Evolutionary conservation across 805 yeast species (phyloP).

Genomic region (Ogataea haglerorum): DNA sequence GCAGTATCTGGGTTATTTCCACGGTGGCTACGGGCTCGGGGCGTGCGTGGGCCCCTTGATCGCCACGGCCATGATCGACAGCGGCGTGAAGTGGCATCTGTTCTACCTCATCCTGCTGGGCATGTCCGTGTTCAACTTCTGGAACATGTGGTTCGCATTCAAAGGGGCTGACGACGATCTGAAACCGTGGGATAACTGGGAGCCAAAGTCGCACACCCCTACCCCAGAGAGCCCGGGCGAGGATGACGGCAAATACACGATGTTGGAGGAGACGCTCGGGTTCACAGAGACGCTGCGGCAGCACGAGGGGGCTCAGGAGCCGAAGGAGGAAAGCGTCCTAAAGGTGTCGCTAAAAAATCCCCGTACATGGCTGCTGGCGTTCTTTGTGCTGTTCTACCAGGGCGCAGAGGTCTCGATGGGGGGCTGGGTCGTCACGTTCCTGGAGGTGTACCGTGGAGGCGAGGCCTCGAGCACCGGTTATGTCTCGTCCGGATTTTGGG

Average conservation of each 20-base stretch:
- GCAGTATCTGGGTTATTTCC: constrained; percentile 56
- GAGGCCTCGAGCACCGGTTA: constrained; percentile 49
- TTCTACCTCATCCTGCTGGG: constrained; percentile 50
- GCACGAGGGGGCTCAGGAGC: constrained; percentile 14
- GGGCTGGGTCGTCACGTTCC: constrained; percentile 67
- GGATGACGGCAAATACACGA: constrained; percentile 17
- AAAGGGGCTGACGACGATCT: constrained; percentile 46
- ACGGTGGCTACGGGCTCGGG: constrained; percentile 71
- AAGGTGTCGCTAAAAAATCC: constrained; percentile 38
- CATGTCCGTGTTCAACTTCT: constrained; percentile 33
- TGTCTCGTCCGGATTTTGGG: constrained; percentile 69
- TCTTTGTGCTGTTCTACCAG: constrained; percentile 57
- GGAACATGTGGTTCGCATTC: constrained; percentile 43
- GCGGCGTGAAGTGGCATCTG: constrained; percentile 51
- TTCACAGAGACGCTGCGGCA: constrained; percentile 16
- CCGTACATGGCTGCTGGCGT: constrained; percentile 47
- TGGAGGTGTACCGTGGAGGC: constrained; percentile 52
- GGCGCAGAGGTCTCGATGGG: constrained; percentile 70
- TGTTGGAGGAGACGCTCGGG: constrained; percentile 20
- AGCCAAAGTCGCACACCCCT: constrained; percentile 13
- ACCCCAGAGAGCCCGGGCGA: constrained; percentile 6
- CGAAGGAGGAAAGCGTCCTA: constrained; percentile 31
- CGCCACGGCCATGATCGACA: constrained; percentile 51
- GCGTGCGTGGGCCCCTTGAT: constrained; percentile 68
- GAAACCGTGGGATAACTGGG: constrained; percentile 34